Evolutionary conservation across 805 yeast species (phyloP).

Genomic region (Saccharomycopsis selenospora): DNA sequence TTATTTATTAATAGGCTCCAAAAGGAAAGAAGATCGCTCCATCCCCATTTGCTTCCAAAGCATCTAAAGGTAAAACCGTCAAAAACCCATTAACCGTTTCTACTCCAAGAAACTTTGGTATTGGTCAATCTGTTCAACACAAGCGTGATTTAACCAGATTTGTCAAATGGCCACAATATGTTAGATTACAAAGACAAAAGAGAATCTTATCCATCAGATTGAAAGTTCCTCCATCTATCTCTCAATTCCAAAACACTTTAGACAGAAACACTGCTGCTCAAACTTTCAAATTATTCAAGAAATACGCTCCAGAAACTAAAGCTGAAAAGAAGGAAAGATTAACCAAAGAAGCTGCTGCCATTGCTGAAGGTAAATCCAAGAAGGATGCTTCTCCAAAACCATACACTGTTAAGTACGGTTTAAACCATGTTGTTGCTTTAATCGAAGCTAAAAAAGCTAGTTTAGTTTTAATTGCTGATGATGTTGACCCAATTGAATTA

Average conservation of each 20-base stretch:
- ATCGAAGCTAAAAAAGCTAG: conserved; percentile 98
- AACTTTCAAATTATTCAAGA: conserved; percentile 94
- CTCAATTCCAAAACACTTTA: conserved; percentile 92
- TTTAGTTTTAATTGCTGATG: conserved; percentile 95
- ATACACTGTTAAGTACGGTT: conserved; percentile 94
- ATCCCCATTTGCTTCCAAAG: conserved; percentile 87
- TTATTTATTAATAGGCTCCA: conserved; percentile 38
- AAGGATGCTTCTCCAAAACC: conserved; percentile 97
- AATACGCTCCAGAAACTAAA: conserved; percentile 97
- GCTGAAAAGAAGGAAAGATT: conserved; percentile 99
- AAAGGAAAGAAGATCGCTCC: conserved; percentile 78
- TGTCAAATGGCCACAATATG: conserved; percentile 99
- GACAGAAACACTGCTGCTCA: conserved; percentile 99
- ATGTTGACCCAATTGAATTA: conserved; percentile 98
- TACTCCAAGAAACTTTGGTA: conserved; percentile 89
- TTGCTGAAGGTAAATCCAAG: conserved; percentile 96
- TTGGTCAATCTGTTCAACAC: conserved; percentile 94
- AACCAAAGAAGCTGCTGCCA: conserved; percentile 97
- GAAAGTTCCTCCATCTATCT: conserved; percentile 97
- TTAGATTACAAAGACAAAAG: conserved; percentile 98
- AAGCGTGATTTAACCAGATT: conserved; percentile 93
- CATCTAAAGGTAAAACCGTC: conserved; percentile 46
- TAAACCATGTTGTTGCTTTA: conserved; percentile 96
- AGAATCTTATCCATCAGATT: conserved; percentile 91
- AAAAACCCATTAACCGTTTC: conserved; percentile 87